Base-by-base conservation (phyloP, 495 filamentous ascomycete genomes). In the Xylaria bambusicola region DNA sequence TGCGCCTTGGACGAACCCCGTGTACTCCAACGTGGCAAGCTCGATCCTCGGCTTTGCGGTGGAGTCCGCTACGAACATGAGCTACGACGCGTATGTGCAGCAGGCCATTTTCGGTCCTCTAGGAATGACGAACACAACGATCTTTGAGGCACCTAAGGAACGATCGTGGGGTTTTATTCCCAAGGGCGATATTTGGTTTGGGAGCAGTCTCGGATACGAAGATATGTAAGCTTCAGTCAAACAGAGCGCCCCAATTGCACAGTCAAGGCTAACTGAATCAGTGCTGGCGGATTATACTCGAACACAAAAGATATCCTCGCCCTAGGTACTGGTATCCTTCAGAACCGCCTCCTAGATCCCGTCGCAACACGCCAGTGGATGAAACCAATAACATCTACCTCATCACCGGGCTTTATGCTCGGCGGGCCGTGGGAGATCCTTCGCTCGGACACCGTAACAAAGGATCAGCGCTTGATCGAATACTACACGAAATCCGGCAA, bases 351-450 rank as follows among this genome's bases (percentile, higher is more conserved):
- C 13, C 66, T 86, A 6, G 62, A 76, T 0, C 47, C 71, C 0
- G 47, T 65, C 15, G 64, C 69, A 26, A 87, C 83, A 0, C 74
- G 80, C 56, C 61, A 76, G 36, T 86, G 83, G 83, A 67, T 87
- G 63, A 83, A 85, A 60, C 84, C 83, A 0, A 17, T 41, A 1
- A 60, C 77, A 2, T 73, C 77, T 42, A 84, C 82, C 18, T 75
- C 81, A 0, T 75, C 75, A 4, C 57, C 74, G 0, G 70, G 71
- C 8, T 50, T 72, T 5, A 62, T 71, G 4, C 68, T 85, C 21
- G 84, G 84, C 7, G 73, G 75, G 0, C 84, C 83, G 0, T 86
- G 83, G 83, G 84, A 87, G 48, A 85, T 85, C 20, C 59, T 64
- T 15, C 70, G 73, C 26, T 68, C 67, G 24, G 52, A 65, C 13